Evolutionary conservation across 192 early-diverging fungal genomes (phyloP), one percentile per base, ranked within the genome.

Genomic region (Geosiphon pyriformis): DNA sequence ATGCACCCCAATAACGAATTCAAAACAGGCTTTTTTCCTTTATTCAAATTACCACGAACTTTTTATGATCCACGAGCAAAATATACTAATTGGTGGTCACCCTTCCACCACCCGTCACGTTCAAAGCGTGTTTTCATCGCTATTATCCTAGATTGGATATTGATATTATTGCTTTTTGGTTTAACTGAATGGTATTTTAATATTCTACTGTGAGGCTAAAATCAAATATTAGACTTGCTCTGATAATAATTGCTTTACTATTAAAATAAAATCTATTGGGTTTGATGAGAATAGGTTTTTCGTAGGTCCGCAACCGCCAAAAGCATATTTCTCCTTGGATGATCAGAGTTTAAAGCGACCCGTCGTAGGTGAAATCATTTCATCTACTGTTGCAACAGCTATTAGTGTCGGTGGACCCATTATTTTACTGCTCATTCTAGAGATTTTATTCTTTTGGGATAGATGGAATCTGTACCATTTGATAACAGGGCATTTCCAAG

Each of bases 391-490:
- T 3, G 67, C 67, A 15, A 63, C 59, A 10, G 1, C 50, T 17
- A 49, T 69, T 2, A 63, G 46, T 51, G 55, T 42, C 2, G 60
- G 35, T 59, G 22, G 29, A 26, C 67, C 67, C 8, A 17, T 69
- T 26, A 6, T 69, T 27, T 26, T 69, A 17, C 22, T 69, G 46
- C 3, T 61, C 25, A 23, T 69, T 1, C 18, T 56, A 6, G 59
- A 69, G 32, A 8, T 69, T 27, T 32, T 69, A 8, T 69, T 62
- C 61, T 69, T 69, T 61, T 69, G 22, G 12, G 37, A 69, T 17
- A 20, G 18, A 32, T 69, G 67, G 67, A 18, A 69, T 49, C 0
- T 49, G 20, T 69, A 69, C 48, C 67, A 69, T 61, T 23, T 69
- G 67, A 7, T 65, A 12, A 69, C 33, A 2, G 67, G 67, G 0